Evolutionary conservation across 148 eudicot genomes (phyloP).

Genomic region (Spergularia bocconei): DNA sequence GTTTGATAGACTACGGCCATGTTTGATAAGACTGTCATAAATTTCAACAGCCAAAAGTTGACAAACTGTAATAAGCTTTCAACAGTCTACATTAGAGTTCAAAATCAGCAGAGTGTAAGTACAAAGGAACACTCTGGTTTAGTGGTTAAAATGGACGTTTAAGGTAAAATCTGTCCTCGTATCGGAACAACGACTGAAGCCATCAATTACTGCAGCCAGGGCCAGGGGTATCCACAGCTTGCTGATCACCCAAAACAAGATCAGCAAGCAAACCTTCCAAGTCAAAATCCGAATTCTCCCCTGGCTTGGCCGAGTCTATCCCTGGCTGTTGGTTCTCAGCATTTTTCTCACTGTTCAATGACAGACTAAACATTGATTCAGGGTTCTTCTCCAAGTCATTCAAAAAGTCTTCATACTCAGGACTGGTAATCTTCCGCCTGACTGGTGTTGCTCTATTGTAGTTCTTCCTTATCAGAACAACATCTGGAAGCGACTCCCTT

Average conservation of each 20-base stretch:
- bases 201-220: neutral
- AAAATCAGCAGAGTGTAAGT: too few species aligned
- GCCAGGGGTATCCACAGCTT: neutral
- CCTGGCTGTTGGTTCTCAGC: neutral
- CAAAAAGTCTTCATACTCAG: constrained; percentile 18
- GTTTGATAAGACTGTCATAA: too few species aligned
- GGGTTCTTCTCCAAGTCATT: constrained; percentile 22
- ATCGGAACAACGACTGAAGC: too few species aligned
- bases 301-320: neutral
- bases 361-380: constrained; percentile 21
- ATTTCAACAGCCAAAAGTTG: too few species aligned
- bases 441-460: neutral
- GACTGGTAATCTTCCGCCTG: constrained; percentile 8
- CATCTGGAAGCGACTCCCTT: constrained; percentile 48
- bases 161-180: too few species aligned
- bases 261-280: constrained; percentile 20
- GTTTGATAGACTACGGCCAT: too few species aligned
- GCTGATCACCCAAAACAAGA: constrained; percentile 19
- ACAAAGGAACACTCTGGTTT: too few species aligned
- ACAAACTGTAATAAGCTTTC: too few species aligned
- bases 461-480: constrained; percentile 50
- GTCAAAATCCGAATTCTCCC: constrained; percentile 1
- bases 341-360: constrained; percentile 10
- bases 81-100: too few species aligned
- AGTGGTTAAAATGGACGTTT: too few species aligned